These are phyloP conservation scores for Reticulascus tulasneorum DNA, from an alignment of 2,329 filamentous ascomycete genomes.

Conservation along the genomic window DNA sequence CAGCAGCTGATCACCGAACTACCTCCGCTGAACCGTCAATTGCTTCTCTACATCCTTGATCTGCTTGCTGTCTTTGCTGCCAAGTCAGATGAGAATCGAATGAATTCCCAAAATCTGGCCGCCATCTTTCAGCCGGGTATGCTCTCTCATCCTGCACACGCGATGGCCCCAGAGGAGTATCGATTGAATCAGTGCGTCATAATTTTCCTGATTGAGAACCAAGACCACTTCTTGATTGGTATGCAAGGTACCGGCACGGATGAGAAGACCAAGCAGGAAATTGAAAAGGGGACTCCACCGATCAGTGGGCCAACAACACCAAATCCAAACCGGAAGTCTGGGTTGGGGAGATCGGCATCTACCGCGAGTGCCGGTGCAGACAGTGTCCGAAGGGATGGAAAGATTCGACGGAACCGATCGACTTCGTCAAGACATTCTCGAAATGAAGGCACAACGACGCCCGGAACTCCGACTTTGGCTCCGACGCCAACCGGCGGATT, in stretches of 20 bases:
- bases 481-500: slow-evolving; percentile 54
- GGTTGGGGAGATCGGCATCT: slow-evolving; percentile 72
- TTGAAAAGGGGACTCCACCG: slow-evolving; percentile 65
- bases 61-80: slow-evolving; percentile 94
- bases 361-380: slow-evolving; percentile 86
- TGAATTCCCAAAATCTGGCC: slow-evolving; percentile 90
- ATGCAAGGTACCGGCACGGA: slow-evolving; percentile 99
- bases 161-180: slow-evolving; percentile 94
- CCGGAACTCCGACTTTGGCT: slow-evolving; percentile 56
- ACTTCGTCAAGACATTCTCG: slow-evolving; percentile 86
- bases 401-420: slow-evolving; percentile 82
- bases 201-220: slow-evolving; percentile 97
- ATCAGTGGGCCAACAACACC: slow-evolving; percentile 45
- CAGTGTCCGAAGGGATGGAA: slow-evolving; percentile 76
- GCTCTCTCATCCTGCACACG: slow-evolving; percentile 87
- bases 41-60: slow-evolving; percentile 93
- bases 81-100: slow-evolving; percentile 93
- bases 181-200: slow-evolving; percentile 93
- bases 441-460: slow-evolving; percentile 67
- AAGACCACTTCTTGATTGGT: slow-evolving; percentile 95
- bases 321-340: slow-evolving; percentile 48
- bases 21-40: slow-evolving; percentile 86
- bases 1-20: slow-evolving; percentile 89
- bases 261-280: slow-evolving; percentile 63
- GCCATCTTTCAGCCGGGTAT: slow-evolving; percentile 98